Base-by-base conservation (phyloP, 2,329 filamentous ascomycete species). In the Aspergillus brasiliensis region DNA sequence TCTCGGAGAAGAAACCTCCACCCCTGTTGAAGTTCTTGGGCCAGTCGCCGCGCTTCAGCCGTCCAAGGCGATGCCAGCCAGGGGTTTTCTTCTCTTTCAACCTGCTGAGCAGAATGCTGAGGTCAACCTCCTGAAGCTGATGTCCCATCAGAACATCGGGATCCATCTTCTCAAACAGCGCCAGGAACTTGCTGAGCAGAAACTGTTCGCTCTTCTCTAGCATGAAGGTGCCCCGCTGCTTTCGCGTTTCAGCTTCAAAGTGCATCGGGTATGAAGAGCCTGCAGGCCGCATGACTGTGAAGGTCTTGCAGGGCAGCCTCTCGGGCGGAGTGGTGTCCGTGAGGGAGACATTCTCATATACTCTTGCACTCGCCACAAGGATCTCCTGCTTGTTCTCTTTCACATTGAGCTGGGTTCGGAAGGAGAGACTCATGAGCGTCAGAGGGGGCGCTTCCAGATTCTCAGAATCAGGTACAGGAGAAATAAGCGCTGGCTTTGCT, bases 371-470 rank as follows among this genome's bases (percentile, higher is more conserved):
- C 59, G 95, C 91, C 61, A 95, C 87, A 10, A 99, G 80, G 51
- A 99, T 93, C 75, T 99, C 95, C 72, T 97, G 94, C 79, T 96
- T 98, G 79, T 98, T 99, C 57, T 92, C 91, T 73, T 92, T 94
- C 38, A 88, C 84, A 68, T 98, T 97, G 77, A 96, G 91, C 6
- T 88, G 87, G 1, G 93, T 98, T 55, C 95, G 87, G 71, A 99
- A 83, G 7, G 92, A 88, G 63, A 99, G 80, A 75, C 92, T 97
- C 94, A 99, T 97, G n/a, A 99, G 79, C 1, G 93, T 98, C 71
- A 99, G 80, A 7, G 92, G 91, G 21, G 95, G 95, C 1, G 88
- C 86, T 53, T 97, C 92, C 37, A 93, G 75, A 62, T 88, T 91
- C 63, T 97, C 92, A 0, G 88, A 87, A 53, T 97, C 92, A 63